phyloP scores from a whole-genome alignment of 495 filamentous ascomycete species.

The Zalerion maritima region DNA sequence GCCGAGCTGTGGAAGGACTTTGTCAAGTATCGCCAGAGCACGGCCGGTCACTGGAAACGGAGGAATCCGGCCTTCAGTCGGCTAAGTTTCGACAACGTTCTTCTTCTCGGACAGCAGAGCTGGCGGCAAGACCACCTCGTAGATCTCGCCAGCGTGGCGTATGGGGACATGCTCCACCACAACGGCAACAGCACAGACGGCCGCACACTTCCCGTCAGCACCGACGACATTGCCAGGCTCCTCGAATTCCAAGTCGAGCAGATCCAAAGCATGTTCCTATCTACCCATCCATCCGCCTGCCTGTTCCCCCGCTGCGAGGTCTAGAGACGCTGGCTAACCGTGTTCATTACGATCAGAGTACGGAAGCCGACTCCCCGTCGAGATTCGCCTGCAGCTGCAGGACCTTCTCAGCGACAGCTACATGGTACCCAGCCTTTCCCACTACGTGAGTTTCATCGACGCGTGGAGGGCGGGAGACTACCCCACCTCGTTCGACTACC shows the following conservation, averaged over 20 bases:
- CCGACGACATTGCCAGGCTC: constrained; percentile 70
- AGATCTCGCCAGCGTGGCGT: constrained; percentile 41
- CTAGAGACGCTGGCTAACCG: not conserved
- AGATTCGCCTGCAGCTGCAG: constrained; percentile 48
- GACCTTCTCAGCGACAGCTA: constrained; percentile 50
- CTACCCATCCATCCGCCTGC: not conserved
- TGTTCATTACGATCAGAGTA: constrained; percentile 7
- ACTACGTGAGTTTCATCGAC: constrained; percentile 80
- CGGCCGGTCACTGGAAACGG: constrained; percentile 52
- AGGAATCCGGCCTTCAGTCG: constrained; percentile 47
- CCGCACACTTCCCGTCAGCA: constrained; percentile 41
- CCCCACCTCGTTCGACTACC: constrained; percentile 70
- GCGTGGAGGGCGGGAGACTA: constrained; percentile 87
- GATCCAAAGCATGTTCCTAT: constrained; percentile 53
- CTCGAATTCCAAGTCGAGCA: constrained; percentile 78
- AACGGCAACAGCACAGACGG: constrained; percentile 18
- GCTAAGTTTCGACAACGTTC: constrained; percentile 54
- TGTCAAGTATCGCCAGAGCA: constrained; percentile 62
- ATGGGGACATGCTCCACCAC: constrained; percentile 41
- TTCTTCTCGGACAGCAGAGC: constrained; percentile 29
- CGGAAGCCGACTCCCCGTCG: constrained; percentile 56
- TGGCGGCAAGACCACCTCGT: constrained; percentile 28
- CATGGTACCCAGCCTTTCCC: constrained; percentile 53
- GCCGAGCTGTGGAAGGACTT: constrained; percentile 68
- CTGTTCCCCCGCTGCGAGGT: not conserved